Conservation (phyloP, 192 early-diverging fungal species). For the Podila verticillata region DNA sequence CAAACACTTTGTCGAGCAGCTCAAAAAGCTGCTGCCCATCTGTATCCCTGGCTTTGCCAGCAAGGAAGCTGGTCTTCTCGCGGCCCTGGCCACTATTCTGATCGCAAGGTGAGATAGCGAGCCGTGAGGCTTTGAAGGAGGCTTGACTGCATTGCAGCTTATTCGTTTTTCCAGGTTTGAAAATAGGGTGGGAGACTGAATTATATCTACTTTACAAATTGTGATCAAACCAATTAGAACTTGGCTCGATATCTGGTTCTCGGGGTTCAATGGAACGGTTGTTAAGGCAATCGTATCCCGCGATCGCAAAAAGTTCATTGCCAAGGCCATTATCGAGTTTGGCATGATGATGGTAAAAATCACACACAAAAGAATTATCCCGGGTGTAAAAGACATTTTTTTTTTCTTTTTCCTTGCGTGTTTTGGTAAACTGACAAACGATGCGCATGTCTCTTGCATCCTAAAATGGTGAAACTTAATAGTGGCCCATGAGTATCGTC, state of each 20-base stretch:
- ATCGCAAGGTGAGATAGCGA: conserved; percentile 53
- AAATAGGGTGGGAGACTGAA: too few species aligned
- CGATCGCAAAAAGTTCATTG: conserved; percentile 66
- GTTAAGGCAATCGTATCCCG: conserved; percentile 83
- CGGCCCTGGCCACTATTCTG: conserved; percentile 58
- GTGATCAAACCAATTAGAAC: conserved; percentile 49
- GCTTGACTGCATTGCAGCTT: conserved; percentile 52
- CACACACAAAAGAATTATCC: too few species aligned
- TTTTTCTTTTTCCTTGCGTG: too few species aligned
- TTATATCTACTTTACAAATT: too few species aligned
- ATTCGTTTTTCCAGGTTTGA: conserved; percentile 16
- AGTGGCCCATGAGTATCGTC: conserved; percentile 73
- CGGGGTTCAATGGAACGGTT: conserved; percentile 73
- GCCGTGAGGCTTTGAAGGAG: conserved; percentile 18
- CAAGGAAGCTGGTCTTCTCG: conserved; percentile 59
- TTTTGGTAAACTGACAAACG: too few species aligned
- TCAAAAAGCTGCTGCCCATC: conserved; percentile 65
- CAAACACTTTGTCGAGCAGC: conserved; percentile 63
- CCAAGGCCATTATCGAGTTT: conserved; percentile 70
- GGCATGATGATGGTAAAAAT: conserved; percentile 67
- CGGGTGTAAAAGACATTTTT: too few species aligned
- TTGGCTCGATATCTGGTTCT: conserved; percentile 71
- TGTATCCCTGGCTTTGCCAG: conserved; percentile 65
- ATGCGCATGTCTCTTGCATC: too few species aligned
- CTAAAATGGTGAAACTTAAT: neutral